These are phyloP conservation scores for Pyricularia sp. DNA, from an alignment of 2,329 filamentous ascomycete genomes.

Conservation along the genomic window DNA sequence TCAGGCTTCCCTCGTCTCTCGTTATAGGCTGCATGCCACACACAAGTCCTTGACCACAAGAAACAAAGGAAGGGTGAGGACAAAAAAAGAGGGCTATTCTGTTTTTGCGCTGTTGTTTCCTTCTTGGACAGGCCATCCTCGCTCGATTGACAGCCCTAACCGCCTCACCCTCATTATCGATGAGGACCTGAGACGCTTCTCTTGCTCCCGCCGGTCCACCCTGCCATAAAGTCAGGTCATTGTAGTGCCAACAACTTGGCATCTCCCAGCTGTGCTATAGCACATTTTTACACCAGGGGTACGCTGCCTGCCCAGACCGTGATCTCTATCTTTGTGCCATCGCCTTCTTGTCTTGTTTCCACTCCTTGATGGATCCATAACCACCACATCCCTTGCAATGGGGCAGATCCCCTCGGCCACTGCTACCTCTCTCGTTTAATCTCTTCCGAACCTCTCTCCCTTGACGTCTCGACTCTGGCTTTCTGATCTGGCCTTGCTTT, in stretches of 20 bases:
- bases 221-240: background rate
- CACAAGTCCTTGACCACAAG: background rate
- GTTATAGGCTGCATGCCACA: background rate
- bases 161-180: background rate
- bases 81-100: background rate
- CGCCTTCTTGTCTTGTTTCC: background rate
- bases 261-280: background rate
- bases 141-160: background rate
- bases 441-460: background rate
- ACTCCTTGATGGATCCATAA: background rate
- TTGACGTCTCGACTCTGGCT: background rate
- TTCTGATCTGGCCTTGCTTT: background rate
- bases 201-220: background rate
- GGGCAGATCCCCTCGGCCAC: background rate
- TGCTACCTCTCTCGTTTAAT: background rate
- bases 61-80: background rate
- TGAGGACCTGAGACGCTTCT: background rate
- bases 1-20: background rate
- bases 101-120: background rate
- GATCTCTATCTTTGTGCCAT: background rate
- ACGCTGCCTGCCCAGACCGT: background rate
- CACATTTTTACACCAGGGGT: background rate
- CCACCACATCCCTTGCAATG: background rate
- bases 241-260: background rate
- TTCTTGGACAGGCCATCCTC: background rate